phyloP scores from a whole-genome alignment of 768 basidiomycete genomes.

The Mycena maculata region DNA sequence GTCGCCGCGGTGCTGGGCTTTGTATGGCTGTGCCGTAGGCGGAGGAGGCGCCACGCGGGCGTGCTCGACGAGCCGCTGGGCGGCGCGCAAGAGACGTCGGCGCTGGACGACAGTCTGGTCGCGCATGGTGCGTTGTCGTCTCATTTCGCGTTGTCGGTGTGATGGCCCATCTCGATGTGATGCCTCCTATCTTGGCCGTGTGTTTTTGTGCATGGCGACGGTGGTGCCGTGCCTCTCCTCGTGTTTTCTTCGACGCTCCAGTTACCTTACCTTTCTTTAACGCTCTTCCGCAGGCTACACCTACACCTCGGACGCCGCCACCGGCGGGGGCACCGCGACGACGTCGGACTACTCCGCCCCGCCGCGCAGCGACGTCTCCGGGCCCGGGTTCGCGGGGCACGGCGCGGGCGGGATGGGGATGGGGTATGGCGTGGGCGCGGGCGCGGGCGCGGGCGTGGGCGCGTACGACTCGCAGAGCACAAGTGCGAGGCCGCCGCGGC shows the following conservation, averaged over 20 bases:
- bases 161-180: no score
- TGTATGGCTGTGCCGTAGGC: slow-evolving; percentile 1
- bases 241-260: not conserved
- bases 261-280: not conserved
- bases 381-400: not conserved
- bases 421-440: not conserved
- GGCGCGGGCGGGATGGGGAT: not conserved
- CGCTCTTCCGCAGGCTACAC: slow-evolving; percentile 1
- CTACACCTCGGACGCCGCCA: not conserved
- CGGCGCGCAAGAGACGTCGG: not conserved
- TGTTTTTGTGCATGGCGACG: not conserved
- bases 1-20: slow-evolving; percentile 9
- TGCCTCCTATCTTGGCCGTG: no score
- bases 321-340: not conserved
- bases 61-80: not conserved
- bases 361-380: slow-evolving; percentile 12
- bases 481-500: slow-evolving; percentile 6
- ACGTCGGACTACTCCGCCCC: slow-evolving; percentile 16
- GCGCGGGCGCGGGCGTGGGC: not conserved
- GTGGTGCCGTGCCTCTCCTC: no score
- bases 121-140: slow-evolving; percentile 14
- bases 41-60: slow-evolving; percentile 7
- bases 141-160: not conserved
- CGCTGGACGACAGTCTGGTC: slow-evolving; percentile 8
- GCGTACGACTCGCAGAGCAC: slow-evolving; percentile 13